A percentile compares a stretch with the other conserved stretches of the same genome.
Conservation (phyloP, 495 filamentous ascomycete species). For the Hypomontagnella monticulosa region DNA sequence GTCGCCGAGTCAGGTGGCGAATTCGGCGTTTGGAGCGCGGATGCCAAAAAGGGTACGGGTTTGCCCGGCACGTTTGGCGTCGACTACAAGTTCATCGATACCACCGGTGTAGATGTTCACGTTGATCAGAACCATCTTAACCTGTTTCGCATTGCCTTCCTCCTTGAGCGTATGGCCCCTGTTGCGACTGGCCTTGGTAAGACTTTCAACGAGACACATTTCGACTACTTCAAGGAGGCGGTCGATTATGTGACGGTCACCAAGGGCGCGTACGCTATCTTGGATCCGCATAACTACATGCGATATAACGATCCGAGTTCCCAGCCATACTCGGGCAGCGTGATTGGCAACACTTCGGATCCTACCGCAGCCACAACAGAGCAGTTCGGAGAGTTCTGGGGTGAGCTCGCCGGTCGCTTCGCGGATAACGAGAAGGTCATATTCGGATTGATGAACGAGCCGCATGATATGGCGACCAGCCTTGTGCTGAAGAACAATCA, state of each 20-base stretch:
- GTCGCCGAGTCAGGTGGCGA: constrained; percentile 64
- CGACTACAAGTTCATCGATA: constrained; percentile 62
- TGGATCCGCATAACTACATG: constrained; percentile 68
- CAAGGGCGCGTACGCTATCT: constrained; percentile 59
- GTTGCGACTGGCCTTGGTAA: constrained; percentile 57
- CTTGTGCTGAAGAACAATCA: constrained; percentile 61
- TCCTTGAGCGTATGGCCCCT: constrained; percentile 65
- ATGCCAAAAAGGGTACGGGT: constrained; percentile 52
- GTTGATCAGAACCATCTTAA: constrained; percentile 61
- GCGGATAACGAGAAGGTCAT: constrained; percentile 61
- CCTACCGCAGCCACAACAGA: constrained; percentile 55
- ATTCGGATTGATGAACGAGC: constrained; percentile 61
- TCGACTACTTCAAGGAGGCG: constrained; percentile 57
- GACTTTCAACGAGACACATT: constrained; percentile 64
- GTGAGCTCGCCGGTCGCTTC: constrained; percentile 60
- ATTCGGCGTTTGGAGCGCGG: constrained; percentile 60
- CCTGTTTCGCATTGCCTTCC: constrained; percentile 62
- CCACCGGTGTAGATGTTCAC: constrained; percentile 55
- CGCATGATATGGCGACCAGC: constrained; percentile 60
- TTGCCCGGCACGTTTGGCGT: constrained; percentile 61
- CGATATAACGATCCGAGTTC: constrained; percentile 62
- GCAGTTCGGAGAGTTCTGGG: constrained; percentile 64
- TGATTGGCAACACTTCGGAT: constrained; percentile 61
- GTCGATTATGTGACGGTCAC: constrained; percentile 63
- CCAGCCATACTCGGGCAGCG: constrained; percentile 59